Conservation (phyloP, 495 filamentous ascomycete genomes). For the Oidiodendron maius region DNA sequence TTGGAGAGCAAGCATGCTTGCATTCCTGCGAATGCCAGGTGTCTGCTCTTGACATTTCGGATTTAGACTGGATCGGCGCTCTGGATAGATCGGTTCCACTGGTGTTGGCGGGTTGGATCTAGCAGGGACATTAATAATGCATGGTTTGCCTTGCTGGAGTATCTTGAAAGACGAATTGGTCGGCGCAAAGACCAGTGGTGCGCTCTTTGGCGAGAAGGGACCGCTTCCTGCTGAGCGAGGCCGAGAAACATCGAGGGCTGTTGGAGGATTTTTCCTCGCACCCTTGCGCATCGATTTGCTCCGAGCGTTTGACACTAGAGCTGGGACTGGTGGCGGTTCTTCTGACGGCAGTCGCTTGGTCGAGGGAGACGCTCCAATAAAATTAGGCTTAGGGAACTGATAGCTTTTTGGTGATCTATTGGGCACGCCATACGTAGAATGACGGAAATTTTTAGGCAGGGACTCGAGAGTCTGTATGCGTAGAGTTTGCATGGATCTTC, state of each 20-base stretch:
- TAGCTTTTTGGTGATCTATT: neutral
- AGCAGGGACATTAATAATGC: slow-evolving; percentile 1
- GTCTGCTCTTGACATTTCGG: neutral
- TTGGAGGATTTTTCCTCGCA: slow-evolving; percentile 33
- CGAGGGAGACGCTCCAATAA: slow-evolving; percentile 29
- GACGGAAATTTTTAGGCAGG: slow-evolving; percentile 21
- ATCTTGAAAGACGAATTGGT: slow-evolving; percentile 6
- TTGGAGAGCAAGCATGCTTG: slow-evolving; percentile 11
- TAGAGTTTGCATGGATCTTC: slow-evolving; percentile 46
- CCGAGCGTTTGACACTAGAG: neutral
- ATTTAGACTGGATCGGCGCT: slow-evolving; percentile 9
- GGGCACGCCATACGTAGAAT: slow-evolving; percentile 22
- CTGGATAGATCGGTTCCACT: neutral
- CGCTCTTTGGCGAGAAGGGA: slow-evolving; percentile 33
- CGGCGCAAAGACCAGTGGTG: slow-evolving; percentile 11
- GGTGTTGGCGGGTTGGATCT: neutral
- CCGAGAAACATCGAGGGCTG: slow-evolving; percentile 33
- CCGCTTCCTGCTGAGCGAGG: slow-evolving; percentile 44
- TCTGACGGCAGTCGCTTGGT: slow-evolving; percentile 34
- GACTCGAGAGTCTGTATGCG: slow-evolving; percentile 13
- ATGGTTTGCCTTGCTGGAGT: slow-evolving; percentile 5
- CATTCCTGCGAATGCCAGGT: slow-evolving; percentile 1
- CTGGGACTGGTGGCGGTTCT: slow-evolving; percentile 13
- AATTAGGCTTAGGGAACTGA: slow-evolving; percentile 33
- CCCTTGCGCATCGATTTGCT: slow-evolving; percentile 18